A percentile compares a stretch with the other conserved stretches of the same genome.
These are phyloP conservation scores for Bjerkandera adusta DNA, from an alignment of 1,284 basidiomycete species.

Conservation along the genomic window DNA sequence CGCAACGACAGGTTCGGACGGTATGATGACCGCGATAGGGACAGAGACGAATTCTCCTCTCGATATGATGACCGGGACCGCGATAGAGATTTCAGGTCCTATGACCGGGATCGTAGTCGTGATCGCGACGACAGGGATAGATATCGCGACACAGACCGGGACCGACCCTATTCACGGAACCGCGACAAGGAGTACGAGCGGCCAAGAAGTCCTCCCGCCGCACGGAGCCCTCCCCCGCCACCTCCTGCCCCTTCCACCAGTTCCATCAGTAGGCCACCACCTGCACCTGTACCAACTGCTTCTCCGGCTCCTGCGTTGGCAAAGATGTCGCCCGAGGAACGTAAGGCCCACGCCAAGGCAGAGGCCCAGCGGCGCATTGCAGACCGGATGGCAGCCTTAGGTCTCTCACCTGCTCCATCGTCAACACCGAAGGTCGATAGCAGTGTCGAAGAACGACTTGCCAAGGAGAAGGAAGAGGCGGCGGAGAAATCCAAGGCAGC, in stretches of 20 bases:
- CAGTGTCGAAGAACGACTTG: conserved; percentile 78
- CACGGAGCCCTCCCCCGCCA: conserved; percentile 47
- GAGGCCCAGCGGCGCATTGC: conserved; percentile 86
- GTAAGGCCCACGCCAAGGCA: conserved; percentile 75
- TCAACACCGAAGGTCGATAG: conserved; percentile 60
- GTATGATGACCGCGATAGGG: conserved; percentile 44
- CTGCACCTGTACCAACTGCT: conserved; percentile 48
- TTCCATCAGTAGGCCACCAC: conserved; percentile 38
- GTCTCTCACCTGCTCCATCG: conserved; percentile 57
- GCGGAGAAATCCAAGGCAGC: conserved; percentile 77
- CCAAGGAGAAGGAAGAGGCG: conserved; percentile 81
- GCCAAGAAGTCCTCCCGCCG: conserved; percentile 47
- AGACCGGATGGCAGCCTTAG: conserved; percentile 86
- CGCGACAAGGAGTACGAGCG: conserved; percentile 37
- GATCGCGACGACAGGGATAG: conserved; percentile 27
- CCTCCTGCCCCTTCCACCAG: conserved; percentile 41
- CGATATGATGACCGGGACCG: conserved; percentile 24
- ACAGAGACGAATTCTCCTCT: conserved; percentile 9
- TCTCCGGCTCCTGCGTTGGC: conserved; percentile 56
- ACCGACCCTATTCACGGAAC: conserved; percentile 26
- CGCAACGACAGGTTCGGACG: conserved; percentile 82
- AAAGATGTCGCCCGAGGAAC: conserved; percentile 86
- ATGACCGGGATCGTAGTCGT: conserved; percentile 30
- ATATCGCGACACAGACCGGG: conserved; percentile 24
- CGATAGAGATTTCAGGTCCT: conserved; percentile 16